Base-by-base conservation (phyloP, 2,329 filamentous ascomycete species). In the Keithomyces neogunnii region DNA sequence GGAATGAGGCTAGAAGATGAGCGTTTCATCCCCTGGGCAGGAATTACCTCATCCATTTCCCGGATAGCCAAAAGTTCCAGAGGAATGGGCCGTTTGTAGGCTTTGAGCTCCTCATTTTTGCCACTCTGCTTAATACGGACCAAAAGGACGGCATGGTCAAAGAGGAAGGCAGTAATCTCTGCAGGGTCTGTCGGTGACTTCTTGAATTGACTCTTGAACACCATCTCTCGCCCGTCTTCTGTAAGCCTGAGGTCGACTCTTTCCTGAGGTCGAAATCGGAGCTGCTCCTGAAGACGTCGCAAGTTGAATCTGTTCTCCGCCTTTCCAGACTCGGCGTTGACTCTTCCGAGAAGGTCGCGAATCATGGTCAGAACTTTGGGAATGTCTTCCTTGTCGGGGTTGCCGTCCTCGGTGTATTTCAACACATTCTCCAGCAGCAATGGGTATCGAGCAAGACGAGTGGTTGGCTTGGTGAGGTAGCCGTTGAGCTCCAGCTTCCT, bases 231-330 rank as follows among this genome's bases (percentile, higher is more conserved):
- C 50, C 88, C 88, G 60, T 96, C 90, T 61, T 99, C 93, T 0
- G 90, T 96, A 48, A 99, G 77, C 67, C 95, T 95, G 55, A 99
- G 73, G 66, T 99, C 93, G 46, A 97, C 91, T 63, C 86, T 88
- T 63, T 96, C 92, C 56, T 89, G 89, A 1, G 88, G 85, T 42
- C 86, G 82, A 77, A 95, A 99, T 56, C 92, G 89, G 57, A 99
- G 81, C 60, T 95, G 88, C 59, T 93, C 85, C 64, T 96, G 93
- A 33, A 99, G 78, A 59, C 90, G 88, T 67, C 92, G 86, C 52
- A 99, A 73, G 66, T 97, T 97, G 76, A 96, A 97, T 49, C 93
- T 86, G 65, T 99, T 99, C 69, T 99, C 93, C 1, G 93, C 90
- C 72, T 95, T 96, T 60, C 93, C 93, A 58, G 90, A 96, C 68